These are phyloP conservation scores for Pyrenopolyporus hunteri DNA, from an alignment of 495 filamentous ascomycete species.

Conservation along the genomic window DNA sequence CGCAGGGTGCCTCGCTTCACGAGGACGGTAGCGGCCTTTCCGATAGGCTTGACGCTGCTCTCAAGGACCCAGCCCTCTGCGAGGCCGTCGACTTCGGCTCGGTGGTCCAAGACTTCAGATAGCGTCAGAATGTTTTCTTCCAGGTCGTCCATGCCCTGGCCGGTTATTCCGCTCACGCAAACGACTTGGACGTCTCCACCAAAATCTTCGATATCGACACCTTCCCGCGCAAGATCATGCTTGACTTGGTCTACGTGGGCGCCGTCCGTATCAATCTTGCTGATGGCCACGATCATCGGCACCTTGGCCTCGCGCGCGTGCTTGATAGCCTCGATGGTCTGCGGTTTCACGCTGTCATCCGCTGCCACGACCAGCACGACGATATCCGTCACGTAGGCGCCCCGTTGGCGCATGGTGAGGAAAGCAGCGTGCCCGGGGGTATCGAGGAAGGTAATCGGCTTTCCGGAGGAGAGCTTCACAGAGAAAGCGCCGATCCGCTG, in stretches of 20 bases:
- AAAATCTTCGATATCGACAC: slow-evolving; percentile 91
- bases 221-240: slow-evolving; percentile 80
- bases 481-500: slow-evolving; percentile 99
- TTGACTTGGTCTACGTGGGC: slow-evolving; percentile 83
- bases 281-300: slow-evolving; percentile 97
- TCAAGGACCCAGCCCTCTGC: slow-evolving; percentile 96
- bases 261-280: slow-evolving; percentile 90
- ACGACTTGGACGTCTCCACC: slow-evolving; percentile 95
- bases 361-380: slow-evolving; percentile 95
- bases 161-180: slow-evolving; percentile 89
- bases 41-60: slow-evolving; percentile 84
- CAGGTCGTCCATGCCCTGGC: slow-evolving; percentile 86
- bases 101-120: slow-evolving; percentile 87
- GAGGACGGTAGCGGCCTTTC: slow-evolving; percentile 87
- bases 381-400: slow-evolving; percentile 95
- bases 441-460: slow-evolving; percentile 93
- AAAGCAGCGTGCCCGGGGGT: slow-evolving; percentile 98
- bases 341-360: slow-evolving; percentile 96
- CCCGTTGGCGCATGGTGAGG: slow-evolving; percentile 91
- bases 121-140: slow-evolving; percentile 87
- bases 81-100: slow-evolving; percentile 75
- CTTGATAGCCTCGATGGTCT: slow-evolving; percentile 95
- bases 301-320: slow-evolving; percentile 90
- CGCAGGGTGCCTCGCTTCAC: slow-evolving; percentile 86
- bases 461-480: slow-evolving; percentile 81